phyloP scores from a whole-genome alignment of 371 early-diverging fungal species.

The Mortierella sp. region DNA sequence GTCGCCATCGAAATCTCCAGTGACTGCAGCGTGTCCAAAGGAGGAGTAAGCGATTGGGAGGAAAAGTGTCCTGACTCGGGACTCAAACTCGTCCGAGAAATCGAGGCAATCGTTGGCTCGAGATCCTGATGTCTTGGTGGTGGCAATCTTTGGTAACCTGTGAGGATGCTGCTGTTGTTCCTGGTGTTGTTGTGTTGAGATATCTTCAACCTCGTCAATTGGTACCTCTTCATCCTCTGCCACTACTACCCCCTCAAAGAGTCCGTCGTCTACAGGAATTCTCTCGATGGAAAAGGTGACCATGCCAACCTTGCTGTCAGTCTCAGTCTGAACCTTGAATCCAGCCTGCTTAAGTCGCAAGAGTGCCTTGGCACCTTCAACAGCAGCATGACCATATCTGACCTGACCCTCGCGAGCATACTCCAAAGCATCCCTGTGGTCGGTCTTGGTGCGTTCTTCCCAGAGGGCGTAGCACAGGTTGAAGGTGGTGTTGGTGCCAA shows the following conservation, averaged over 20 bases:
- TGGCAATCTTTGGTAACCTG: background rate
- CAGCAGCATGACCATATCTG: constrained; percentile 5
- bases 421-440: constrained; percentile 1
- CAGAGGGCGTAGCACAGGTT: constrained; percentile 48
- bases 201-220: background rate
- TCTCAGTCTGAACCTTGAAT: constrained; percentile 12
- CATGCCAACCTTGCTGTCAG: constrained; percentile 28
- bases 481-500: constrained; percentile 24
- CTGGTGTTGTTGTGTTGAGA: background rate
- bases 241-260: background rate
- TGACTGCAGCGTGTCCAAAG: constrained; percentile 75
- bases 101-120: constrained; percentile 13
- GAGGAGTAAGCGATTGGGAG: constrained; percentile 68
- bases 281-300: constrained; percentile 35
- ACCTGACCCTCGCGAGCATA: constrained; percentile 16
- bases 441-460: constrained; percentile 27
- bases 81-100: constrained; percentile 32
- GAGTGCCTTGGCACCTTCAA: constrained; percentile 13
- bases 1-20: constrained; percentile 82
- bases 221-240: background rate
- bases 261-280: background rate
- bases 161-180: background rate
- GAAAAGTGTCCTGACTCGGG: constrained; percentile 55
- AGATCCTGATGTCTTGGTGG: background rate
- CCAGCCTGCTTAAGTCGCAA: constrained; percentile 27